Percentiles rank a stretch among this genome's conserved stretches.
phyloP scores from a whole-genome alignment of 495 filamentous ascomycete genomes.

The Neurospora sublineolata region DNA sequence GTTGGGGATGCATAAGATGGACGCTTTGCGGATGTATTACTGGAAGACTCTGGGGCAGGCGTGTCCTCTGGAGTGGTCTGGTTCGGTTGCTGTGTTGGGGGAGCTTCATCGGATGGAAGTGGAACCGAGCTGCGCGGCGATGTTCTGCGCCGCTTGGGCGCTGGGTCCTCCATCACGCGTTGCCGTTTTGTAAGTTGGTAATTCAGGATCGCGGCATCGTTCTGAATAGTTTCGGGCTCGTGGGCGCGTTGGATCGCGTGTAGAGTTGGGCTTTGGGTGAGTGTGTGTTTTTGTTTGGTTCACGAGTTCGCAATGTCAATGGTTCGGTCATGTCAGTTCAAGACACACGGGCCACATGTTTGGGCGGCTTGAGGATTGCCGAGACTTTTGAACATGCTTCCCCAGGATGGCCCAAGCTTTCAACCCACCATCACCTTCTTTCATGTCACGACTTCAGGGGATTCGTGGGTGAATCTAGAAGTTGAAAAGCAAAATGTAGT shows the following conservation, averaged over 20 bases:
- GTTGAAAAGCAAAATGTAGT: neutral
- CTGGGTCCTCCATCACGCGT: constrained; percentile 40
- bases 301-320: neutral
- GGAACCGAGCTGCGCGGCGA: constrained; percentile 34
- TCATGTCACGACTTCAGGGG: neutral
- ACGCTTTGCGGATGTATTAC: constrained; percentile 15
- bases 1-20: constrained; percentile 58
- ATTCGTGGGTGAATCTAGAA: neutral
- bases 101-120: constrained; percentile 12
- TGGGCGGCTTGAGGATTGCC: neutral
- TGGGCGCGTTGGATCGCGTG: constrained; percentile 15
- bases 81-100: neutral
- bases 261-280: neutral
- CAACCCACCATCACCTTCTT: neutral
- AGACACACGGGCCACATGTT: neutral
- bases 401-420: neutral
- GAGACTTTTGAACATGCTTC: neutral
- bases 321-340: neutral
- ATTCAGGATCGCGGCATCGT: constrained; percentile 5
- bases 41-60: neutral
- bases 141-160: constrained; percentile 53
- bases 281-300: neutral
- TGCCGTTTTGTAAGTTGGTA: constrained; percentile 1
- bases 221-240: neutral
- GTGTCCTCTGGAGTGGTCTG: constrained; percentile 12